Percentiles rank a stretch among this genome's conserved stretches.
These are phyloP conservation scores for Dipodascus albidus DNA, from an alignment of 805 yeast genomes.

Conservation along the genomic window DNA sequence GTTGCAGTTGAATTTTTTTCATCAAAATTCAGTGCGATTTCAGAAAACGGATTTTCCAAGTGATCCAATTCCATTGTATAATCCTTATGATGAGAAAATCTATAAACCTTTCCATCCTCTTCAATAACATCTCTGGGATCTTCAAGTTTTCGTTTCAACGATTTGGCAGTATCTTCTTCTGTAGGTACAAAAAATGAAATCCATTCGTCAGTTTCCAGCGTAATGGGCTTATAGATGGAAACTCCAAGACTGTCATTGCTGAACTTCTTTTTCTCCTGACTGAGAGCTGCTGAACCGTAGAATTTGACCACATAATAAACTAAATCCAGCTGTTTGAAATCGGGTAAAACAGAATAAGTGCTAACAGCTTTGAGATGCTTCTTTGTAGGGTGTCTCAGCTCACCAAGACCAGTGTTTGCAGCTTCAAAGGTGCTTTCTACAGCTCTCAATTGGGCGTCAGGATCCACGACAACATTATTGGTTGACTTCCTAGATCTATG, in stretches of 20 bases:
- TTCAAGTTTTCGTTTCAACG: conserved; percentile 32
- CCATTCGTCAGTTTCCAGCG: conserved; percentile 65
- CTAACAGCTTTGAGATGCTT: conserved; percentile 60
- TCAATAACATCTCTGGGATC: conserved; percentile 32
- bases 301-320: conserved; percentile 30
- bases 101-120: conserved; percentile 42
- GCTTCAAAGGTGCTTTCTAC: conserved; percentile 72
- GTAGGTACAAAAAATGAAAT: conserved; percentile 54
- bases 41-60: conserved; percentile 40
- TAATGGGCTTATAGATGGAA: conserved; percentile 61
- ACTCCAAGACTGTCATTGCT: conserved; percentile 21
- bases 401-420: conserved; percentile 34
- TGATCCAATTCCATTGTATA: conserved; percentile 57
- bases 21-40: conserved; percentile 55
- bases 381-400: conserved; percentile 68
- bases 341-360: conserved; percentile 79
- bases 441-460: conserved; percentile 50
- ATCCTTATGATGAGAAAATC: conserved; percentile 60
- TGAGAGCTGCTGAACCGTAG: conserved; percentile 37
- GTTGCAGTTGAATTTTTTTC: conserved; percentile 44
- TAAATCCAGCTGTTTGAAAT: conserved; percentile 81
- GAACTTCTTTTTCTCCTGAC: conserved; percentile 14
- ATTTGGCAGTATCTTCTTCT: conserved; percentile 29
- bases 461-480: conserved; percentile 33
- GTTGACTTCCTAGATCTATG: conserved; percentile 13